Base-by-base conservation (phyloP, 495 filamentous ascomycete species). In the Aspergillus olivimuriae region DNA sequence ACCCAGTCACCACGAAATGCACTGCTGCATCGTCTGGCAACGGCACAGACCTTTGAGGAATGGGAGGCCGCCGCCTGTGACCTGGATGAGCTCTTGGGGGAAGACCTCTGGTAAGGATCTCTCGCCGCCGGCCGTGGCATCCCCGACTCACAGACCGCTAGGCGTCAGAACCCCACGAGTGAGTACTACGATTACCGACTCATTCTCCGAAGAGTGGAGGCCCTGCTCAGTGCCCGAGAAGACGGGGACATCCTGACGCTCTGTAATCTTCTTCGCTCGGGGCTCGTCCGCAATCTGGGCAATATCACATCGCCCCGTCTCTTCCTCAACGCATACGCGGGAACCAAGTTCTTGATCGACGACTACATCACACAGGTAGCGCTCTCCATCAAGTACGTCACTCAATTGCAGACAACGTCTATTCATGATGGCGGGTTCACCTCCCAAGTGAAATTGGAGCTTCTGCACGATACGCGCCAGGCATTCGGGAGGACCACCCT, bases 261-360 rank as follows among this genome's bases (percentile, higher is more conserved):
- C 2, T 79, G 86, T 19, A 87, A 87, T 50, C 73, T 94, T 4
- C 75, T 95, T 20, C 85, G 88, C 5, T 88, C 84, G 5, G 89
- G 91, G 5, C 76, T 95, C 4, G 85, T 97, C 33, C 81, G 91
- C 19, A 96, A 95, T 52, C 72, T 95, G 7, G 90, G 88, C 24
- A 92, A 95, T 53, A 95, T 97, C 44, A 86, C 87, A 1, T 74
- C 81, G 2, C 78, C 86, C n/a, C 83, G 82, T 46, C 66, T 97
- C 2, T 97, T 86, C 65, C 90, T 89, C 47, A 75, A 83, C 39
- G 82, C 86, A 10, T 94, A 94, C 56, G 83, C 84, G 2, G 91
- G 91, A 10, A 95, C 89, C 3, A 97, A 97, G 60, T 74, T 83
- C 17, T 61, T 94, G 18, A 91, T 97, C 45, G 89, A 94, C 52